Conservation (phyloP, 345 rosid genomes). For the Acer saccharum region DNA sequence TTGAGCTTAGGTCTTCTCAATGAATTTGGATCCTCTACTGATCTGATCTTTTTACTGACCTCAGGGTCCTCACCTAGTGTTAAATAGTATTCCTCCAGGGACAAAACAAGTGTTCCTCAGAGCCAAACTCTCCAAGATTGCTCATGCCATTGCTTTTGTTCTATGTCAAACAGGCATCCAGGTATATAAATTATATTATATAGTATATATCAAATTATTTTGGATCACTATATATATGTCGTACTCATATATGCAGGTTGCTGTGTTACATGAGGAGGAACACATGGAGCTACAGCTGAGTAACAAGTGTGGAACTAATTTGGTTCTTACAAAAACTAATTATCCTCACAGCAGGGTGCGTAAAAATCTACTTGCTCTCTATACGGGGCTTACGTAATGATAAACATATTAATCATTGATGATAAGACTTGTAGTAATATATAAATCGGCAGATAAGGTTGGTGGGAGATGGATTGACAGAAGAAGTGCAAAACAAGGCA, state of each 20-base stretch:
- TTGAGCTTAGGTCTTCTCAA: constrained; percentile 46
- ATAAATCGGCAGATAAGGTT: background rate
- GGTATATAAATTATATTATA: background rate
- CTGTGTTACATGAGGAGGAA: background rate
- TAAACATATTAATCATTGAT: too few species aligned
- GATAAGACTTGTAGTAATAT: too few species aligned
- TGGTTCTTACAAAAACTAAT: constrained; percentile 3
- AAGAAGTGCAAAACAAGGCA: constrained; percentile 12
- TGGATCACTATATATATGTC: too few species aligned
- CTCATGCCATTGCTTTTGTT: background rate
- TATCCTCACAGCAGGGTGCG: background rate
- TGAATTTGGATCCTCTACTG: too few species aligned
- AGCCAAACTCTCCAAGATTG: constrained; percentile 16
- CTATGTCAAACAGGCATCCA: constrained; percentile 10
- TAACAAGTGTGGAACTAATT: background rate
- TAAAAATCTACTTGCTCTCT: background rate
- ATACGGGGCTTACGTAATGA: too few species aligned
- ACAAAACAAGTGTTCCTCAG: constrained; percentile 10
- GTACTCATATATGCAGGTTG: background rate
- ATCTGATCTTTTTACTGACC: too few species aligned
- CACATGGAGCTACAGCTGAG: background rate
- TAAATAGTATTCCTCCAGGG: too few species aligned
- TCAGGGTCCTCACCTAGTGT: too few species aligned
- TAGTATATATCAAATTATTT: too few species aligned
- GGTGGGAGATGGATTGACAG: constrained; percentile 20